Evolutionary conservation across 2,329 filamentous ascomycete genomes (phyloP), one percentile per base, ranked within the genome.

Genomic region (Pyrenophora seminiperda): DNA sequence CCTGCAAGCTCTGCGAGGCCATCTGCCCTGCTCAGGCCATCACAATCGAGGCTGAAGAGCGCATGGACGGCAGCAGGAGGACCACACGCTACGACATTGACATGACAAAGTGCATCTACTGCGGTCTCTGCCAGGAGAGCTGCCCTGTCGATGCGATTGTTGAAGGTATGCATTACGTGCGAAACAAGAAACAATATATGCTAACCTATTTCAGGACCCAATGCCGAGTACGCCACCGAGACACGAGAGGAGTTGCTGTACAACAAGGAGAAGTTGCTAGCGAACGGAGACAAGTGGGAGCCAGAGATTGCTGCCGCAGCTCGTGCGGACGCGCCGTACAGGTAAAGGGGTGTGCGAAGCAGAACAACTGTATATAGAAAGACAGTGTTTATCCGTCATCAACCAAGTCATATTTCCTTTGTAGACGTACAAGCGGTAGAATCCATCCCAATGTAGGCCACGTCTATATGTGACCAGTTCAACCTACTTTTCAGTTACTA

Each of bases 61-160:
- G 94, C 73, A 90, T 90, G 71, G 94, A 99, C 70, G 94, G 94
- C 58, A 95, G 90, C 71, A 87, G 94, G 76, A 86, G 94, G 73
- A 99, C 94, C 42, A 97, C 93, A 53, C 87, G 93, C 73, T 99
- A 99, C 79, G 94, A 99, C 75, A 97, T 99, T 73, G 94, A 99
- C 79, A 99, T 99, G 94, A 97, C 94, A 71, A 99, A 99, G 83
- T 99, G 94, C 81, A 99, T 99, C 77, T 99, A 97, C 85, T 97
- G 94, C 76, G 94, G 94, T 42, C 95, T 96, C 80, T 97, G 94
- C 84, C 93, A 97, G 81, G 94, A 99, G 81, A 96, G 90, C 61
- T 99, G 94, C 79, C 94, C 94, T 36, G 94, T 99, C 47, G 94
- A 99, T 77, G 94, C 94, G 53, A 99, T 90, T 75, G 87, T 90